Percentiles rank a stretch among this genome's conserved stretches.
These are phyloP conservation scores for Bruguiera parviflora DNA, from an alignment of 345 rosid genomes.

Conservation along the genomic window DNA sequence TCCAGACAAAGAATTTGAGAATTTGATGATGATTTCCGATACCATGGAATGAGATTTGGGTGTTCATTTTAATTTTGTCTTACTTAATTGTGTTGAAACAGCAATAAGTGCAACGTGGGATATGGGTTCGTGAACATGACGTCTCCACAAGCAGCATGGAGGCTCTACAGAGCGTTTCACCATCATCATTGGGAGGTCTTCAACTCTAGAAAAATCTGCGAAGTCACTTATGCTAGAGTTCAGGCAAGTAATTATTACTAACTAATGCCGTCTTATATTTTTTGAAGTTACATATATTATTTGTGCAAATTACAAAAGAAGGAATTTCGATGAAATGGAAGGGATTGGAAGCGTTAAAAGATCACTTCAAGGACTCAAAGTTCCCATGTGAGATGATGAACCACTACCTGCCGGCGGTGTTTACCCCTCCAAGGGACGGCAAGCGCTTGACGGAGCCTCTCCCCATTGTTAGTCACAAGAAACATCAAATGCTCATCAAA, in stretches of 20 bases:
- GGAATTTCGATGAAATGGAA: conserved; percentile 10
- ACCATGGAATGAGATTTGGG: too few relatives aligned
- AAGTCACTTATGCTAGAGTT: conserved; percentile 82
- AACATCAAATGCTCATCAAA: not conserved
- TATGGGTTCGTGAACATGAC: conserved; percentile 99
- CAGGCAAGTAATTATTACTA: conserved; percentile 44
- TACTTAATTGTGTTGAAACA: conserved; percentile 18
- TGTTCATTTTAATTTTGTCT: not conserved
- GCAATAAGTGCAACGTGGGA: conserved; percentile 93
- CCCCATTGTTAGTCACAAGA: conserved; percentile 36
- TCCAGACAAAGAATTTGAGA: not conserved
- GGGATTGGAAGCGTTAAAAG: conserved; percentile 82
- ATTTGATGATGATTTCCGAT: too few relatives aligned
- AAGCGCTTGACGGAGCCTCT: conserved; percentile 47
- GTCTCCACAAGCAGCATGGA: conserved; percentile 62
- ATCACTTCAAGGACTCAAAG: conserved; percentile 81
- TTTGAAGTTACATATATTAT: too few relatives aligned
- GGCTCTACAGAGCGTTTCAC: conserved; percentile 81
- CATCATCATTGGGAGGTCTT: conserved; percentile 74
- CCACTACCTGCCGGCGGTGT: conserved; percentile 70
- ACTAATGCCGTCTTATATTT: not conserved
- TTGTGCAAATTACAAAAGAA: not conserved
- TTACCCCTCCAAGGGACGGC: conserved; percentile 87
- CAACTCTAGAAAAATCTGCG: conserved; percentile 78
- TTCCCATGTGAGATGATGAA: conserved; percentile 63